Percentiles rank a stretch among this genome's conserved stretches.
Evolutionary conservation across 768 basidiomycete species (phyloP).

Genomic region (Kondoa subrosea): DNA sequence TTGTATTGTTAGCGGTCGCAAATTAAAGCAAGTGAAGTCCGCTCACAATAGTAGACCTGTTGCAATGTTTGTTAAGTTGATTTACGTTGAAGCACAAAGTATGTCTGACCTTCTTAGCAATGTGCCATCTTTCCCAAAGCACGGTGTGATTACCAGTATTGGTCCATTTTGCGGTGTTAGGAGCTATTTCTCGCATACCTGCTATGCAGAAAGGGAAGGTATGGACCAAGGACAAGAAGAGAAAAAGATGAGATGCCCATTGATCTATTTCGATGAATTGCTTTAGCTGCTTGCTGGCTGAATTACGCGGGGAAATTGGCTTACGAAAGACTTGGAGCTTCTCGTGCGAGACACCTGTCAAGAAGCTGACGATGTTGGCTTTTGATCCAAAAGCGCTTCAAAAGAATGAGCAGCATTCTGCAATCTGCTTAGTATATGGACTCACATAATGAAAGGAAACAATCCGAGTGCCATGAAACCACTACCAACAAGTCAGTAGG

Average conservation of each 20-base stretch:
- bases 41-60: conserved; percentile 22
- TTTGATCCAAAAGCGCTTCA: conserved; percentile 28
- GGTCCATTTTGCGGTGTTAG: conserved; percentile 20
- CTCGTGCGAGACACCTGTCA: conserved; percentile 29
- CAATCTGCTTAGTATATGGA: too few species aligned
- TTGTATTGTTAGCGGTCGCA: too few species aligned
- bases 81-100: background rate
- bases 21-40: background rate
- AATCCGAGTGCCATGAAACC: conserved; percentile 11
- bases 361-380: conserved; percentile 26
- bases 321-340: conserved; percentile 28
- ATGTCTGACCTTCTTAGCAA: conserved; percentile 17
- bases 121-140: conserved; percentile 21
- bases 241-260: conserved; percentile 24
- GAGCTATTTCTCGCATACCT: conserved; percentile 21
- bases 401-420: conserved; percentile 26
- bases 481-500: too few species aligned
- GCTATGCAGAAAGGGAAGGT: conserved; percentile 26
- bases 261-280: conserved; percentile 18
- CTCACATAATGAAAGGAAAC: conserved; percentile 17
- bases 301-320: background rate
- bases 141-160: conserved; percentile 22
- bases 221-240: conserved; percentile 10
- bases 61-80: background rate
- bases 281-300: background rate